Evolutionary conservation across 208 protist genomes (phyloP).

Genomic region (Leishmania aethiopica): DNA sequence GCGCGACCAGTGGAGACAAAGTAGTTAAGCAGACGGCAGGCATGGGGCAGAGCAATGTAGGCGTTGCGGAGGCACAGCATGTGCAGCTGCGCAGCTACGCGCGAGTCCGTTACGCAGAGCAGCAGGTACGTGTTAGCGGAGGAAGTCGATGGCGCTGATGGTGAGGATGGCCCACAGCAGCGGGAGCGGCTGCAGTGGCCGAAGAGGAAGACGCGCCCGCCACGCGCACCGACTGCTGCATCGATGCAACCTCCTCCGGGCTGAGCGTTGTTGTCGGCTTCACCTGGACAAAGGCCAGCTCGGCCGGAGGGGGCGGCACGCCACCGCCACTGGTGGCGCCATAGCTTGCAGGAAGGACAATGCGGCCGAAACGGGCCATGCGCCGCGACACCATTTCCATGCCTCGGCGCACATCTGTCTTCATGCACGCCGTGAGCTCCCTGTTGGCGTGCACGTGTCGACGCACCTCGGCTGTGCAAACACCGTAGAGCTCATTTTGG

Average conservation of each 20-base stretch:
- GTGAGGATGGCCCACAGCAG: background rate
- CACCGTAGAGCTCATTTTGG: constrained; percentile 90
- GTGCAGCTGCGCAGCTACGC: constrained; percentile 73
- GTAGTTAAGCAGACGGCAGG: constrained; percentile 49
- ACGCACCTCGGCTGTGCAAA: constrained; percentile 82
- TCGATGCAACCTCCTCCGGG: constrained; percentile 37
- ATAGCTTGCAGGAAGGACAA: constrained; percentile 23
- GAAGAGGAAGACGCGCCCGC: background rate
- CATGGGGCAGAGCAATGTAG: constrained; percentile 49
- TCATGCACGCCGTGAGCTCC: constrained; percentile 54
- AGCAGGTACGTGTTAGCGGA: constrained; percentile 28
- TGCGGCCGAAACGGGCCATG: constrained; percentile 26
- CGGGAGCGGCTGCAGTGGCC: background rate
- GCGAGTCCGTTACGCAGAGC: constrained; percentile 67
- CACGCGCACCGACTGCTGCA: constrained; percentile 37
- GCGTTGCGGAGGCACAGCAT: constrained; percentile 60
- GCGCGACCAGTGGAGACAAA: constrained; percentile 37
- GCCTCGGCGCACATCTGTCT: constrained; percentile 67
- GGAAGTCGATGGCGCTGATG: constrained; percentile 1
- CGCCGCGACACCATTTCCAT: constrained; percentile 33
- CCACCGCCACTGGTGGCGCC: constrained; percentile 19
- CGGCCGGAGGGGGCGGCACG: constrained; percentile 41
- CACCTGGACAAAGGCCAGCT: constrained; percentile 43
- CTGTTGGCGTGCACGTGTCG: constrained; percentile 44
- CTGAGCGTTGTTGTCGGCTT: constrained; percentile 9